phyloP scores from a whole-genome alignment of 352 stramenopile genomes.

The Globisporangium polare region DNA sequence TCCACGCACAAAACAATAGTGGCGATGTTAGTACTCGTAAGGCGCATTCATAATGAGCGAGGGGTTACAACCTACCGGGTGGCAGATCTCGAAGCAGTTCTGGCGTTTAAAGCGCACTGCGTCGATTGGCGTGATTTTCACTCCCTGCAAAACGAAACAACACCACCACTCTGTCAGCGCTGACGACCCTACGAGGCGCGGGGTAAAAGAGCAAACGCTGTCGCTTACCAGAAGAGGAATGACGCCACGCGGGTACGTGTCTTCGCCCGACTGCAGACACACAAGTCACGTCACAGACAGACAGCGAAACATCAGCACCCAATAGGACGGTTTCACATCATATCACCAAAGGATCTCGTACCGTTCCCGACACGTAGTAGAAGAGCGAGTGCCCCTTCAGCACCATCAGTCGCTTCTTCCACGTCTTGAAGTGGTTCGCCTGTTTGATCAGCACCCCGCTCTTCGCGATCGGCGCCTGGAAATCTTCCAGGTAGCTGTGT shows the following conservation, averaged over 20 bases:
- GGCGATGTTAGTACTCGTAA: neutral
- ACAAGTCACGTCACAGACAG: slow-evolving; percentile 1
- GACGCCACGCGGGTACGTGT: slow-evolving; percentile 78
- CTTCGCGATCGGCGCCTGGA: slow-evolving; percentile 79
- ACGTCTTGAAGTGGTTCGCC: slow-evolving; percentile 87
- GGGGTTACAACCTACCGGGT: no score
- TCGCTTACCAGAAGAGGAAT: slow-evolving; percentile 55
- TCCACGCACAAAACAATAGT: slow-evolving; percentile 3
- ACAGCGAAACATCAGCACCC: slow-evolving; percentile 10
- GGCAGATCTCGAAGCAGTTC: slow-evolving; percentile 86
- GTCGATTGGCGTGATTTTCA: slow-evolving; percentile 79
- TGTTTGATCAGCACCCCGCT: slow-evolving; percentile 85
- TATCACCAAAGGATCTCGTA: slow-evolving; percentile 19
- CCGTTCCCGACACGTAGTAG: slow-evolving; percentile 86
- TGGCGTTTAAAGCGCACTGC: slow-evolving; percentile 77
- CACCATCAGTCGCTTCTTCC: slow-evolving; percentile 88
- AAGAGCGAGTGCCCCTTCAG: slow-evolving; percentile 85
- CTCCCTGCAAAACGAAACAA: slow-evolving; percentile 22
- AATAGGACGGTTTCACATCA: slow-evolving; percentile 6
- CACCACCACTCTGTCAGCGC: neutral
- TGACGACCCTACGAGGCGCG: neutral
- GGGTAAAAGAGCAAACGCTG: neutral
- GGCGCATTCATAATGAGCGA: neutral
- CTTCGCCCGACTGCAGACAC: slow-evolving; percentile 62
- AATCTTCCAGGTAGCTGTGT: slow-evolving; percentile 67